Evolutionary conservation across 208 protist species (phyloP).

Genomic region (Acanthamoeba healyi): DNA sequence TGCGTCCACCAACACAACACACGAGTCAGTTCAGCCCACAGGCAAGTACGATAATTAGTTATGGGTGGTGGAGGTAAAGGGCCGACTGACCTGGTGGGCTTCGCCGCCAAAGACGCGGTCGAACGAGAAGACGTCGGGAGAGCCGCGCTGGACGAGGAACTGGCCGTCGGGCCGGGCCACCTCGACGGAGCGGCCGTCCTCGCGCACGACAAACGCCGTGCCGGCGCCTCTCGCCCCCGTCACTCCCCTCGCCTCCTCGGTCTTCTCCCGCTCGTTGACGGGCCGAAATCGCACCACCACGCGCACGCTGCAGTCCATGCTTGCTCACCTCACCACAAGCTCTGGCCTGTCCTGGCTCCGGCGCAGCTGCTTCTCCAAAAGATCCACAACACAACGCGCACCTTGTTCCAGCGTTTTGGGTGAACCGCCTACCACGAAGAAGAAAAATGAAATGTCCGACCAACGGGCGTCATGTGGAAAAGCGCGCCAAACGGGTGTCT

Average conservation of each 20-base stretch:
- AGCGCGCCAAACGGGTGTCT: too few relatives aligned
- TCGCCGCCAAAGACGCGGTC: conserved; percentile 80
- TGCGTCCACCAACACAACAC: conserved; percentile 11
- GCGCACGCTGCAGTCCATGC: conserved; percentile 49
- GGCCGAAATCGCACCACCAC: conserved; percentile 63
- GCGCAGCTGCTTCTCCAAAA: too few relatives aligned
- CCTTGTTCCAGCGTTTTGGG: too few relatives aligned
- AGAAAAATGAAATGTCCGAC: too few relatives aligned
- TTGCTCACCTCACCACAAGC: not conserved
- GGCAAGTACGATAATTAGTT: not conserved
- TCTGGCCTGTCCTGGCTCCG: too few relatives aligned
- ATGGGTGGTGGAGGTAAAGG: too few relatives aligned
- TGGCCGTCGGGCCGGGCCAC: not conserved
- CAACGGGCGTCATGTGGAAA: too few relatives aligned
- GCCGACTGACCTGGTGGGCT: not conserved
- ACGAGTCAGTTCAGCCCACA: not conserved
- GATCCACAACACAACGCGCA: too few relatives aligned
- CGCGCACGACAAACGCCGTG: not conserved
- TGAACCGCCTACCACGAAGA: not conserved
- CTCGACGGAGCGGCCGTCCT: conserved; percentile 11
- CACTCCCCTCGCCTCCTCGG: not conserved
- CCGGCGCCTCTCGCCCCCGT: not conserved
- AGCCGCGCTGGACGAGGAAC: not conserved
- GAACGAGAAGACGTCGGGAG: conserved; percentile 79
- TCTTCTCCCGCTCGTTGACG: conserved; percentile 26